These are phyloP conservation scores for Pontederia crassipes DNA, from an alignment of 176 grass and related monocot genomes.

Conservation along the genomic window DNA sequence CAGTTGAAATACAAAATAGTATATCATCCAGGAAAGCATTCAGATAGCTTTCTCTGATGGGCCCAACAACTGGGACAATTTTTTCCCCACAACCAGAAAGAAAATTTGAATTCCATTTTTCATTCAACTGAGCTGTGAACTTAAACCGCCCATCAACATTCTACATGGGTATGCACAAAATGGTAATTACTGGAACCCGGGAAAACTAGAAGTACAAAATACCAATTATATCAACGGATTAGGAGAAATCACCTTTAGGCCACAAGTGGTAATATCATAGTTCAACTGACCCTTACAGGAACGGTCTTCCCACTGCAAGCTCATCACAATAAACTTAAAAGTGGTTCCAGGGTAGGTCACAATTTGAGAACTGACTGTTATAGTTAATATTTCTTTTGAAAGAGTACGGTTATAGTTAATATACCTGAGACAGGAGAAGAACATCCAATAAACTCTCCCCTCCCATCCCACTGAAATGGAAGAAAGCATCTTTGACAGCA, in stretches of 20 bases:
- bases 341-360: not conserved
- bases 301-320: conserved; percentile 45
- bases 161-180: conserved; percentile 26
- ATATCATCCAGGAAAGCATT: conserved; percentile 32
- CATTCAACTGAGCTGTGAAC: conserved; percentile 57
- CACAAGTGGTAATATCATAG: conserved; percentile 52
- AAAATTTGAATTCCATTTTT: conserved; percentile 40
- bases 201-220: not conserved
- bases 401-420: not conserved
- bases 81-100: conserved; percentile 26
- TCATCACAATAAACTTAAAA: conserved; percentile 16
- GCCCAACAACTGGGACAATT: conserved; percentile 9
- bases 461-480: not conserved
- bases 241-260: conserved; percentile 41
- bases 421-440: conserved; percentile 8
- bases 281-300: conserved; percentile 30
- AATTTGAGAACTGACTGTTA: not conserved
- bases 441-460: conserved; percentile 2
- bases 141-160: conserved; percentile 36
- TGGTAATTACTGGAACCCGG: not conserved
- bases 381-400: not conserved
- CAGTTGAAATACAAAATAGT: conserved; percentile 47
- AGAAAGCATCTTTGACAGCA: not conserved
- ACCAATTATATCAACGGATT: not conserved
- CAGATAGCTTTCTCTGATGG: conserved; percentile 20